Evolutionary conservation across 2,329 filamentous ascomycete genomes (phyloP), one percentile per base, ranked within the genome.

Genomic region (Exophiala xenobiotica): DNA sequence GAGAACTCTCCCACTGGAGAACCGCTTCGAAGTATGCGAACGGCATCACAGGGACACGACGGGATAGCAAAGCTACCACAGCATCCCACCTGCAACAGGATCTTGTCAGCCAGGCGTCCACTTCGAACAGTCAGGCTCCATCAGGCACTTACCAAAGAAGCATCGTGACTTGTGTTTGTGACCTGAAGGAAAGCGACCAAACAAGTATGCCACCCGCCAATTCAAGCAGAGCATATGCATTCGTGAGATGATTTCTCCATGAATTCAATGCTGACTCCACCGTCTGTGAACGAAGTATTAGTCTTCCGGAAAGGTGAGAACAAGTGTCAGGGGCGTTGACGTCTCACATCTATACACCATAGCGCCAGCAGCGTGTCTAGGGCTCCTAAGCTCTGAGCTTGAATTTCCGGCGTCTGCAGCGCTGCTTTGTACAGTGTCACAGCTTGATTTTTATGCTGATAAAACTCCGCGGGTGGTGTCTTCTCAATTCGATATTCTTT

Each of bases 331-430:
- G n/a, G n/a, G n/a, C n/a, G n/a, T n/a, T n/a, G n/a, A n/a, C n/a
- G 20, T 22, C 19, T 40, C 38, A 23, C 38, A 40, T 40, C 38
- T 7, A 40, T 40, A 12, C 38, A 40, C 38, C 38, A 40, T n/a
- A 40, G 20, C 6, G 38, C 38, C 9, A 40, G 38, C 4, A 40
- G 20, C 19, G 38, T 40, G 38, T 40, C 38, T 4, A 40, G 38
- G n/a, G 22, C 22, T 22, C 18, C n/a, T 23, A 40, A 23, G 5
- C 38, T 40, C 18, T 23, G 38, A 24, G 19, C 7, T 6, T 40
- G 19, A 40, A 23, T 23, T 6, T 20, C 18, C 8, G 19, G 14
- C 8, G 18, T 24, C 19, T 40, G 18, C 8, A 40, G n/a, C 6
- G 38, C 38, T n/a, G 22, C 22, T 20, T 23, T 20, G n/a, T 22